Conservation (phyloP, 169 alveolate species). For the Amoebophrya sp. region DNA sequence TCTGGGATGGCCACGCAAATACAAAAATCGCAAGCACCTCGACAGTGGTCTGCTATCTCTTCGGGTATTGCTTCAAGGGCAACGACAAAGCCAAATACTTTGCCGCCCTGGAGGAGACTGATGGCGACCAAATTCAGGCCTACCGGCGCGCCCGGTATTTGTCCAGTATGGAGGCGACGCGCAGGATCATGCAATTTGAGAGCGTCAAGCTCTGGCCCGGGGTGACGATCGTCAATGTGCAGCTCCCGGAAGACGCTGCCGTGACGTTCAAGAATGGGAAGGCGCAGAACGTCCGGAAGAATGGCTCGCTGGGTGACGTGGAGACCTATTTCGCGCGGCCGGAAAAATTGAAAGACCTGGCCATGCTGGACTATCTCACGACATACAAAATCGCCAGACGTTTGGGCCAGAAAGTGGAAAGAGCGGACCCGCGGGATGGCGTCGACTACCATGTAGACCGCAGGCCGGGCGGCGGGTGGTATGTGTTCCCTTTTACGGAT, state of each 20-base stretch:
- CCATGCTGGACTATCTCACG: background rate
- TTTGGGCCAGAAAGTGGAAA: too few relatives aligned
- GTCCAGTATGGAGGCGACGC: background rate
- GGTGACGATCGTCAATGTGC: background rate
- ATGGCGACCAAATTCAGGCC: background rate
- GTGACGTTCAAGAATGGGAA: background rate
- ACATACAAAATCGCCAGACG: background rate
- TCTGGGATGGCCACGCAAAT: background rate
- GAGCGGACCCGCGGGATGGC: background rate
- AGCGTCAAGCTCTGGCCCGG: background rate
- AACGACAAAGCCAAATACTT: background rate
- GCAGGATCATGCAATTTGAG: background rate
- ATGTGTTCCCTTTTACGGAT: background rate
- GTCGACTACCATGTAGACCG: background rate
- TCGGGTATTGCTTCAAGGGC: background rate
- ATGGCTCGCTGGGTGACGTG: background rate
- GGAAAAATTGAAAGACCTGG: background rate
- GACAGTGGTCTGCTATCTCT: background rate
- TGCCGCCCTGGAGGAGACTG: background rate
- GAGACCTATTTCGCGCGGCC: background rate
- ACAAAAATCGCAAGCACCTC: background rate
- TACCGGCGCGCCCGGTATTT: background rate
- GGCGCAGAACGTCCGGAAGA: background rate
- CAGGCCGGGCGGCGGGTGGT: background rate
- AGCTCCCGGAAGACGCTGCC: background rate